Evolutionary conservation across 305 asterid genomes (phyloP).

Genomic region (Solanum chacoense): DNA sequence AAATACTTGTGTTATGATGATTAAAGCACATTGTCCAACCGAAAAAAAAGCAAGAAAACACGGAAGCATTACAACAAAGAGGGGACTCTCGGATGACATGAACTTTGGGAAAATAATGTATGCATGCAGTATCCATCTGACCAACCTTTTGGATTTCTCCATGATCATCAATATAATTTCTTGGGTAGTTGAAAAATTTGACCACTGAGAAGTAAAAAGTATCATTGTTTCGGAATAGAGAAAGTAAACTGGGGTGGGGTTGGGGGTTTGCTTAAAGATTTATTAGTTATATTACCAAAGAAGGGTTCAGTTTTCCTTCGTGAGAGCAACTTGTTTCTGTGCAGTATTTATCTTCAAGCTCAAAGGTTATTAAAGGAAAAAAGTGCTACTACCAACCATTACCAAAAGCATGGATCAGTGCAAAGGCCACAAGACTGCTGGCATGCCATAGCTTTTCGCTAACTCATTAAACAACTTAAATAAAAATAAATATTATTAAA

Average conservation of each 20-base stretch:
- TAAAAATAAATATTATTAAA: not conserved
- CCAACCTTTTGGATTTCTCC: not conserved
- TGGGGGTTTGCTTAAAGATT: not conserved
- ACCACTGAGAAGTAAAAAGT: not conserved
- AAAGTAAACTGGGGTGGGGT: not conserved
- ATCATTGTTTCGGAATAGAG: not conserved
- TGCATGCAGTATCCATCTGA: not conserved
- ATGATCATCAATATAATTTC: not conserved
- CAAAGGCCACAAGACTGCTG: not conserved
- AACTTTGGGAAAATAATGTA: not conserved
- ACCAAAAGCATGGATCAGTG: not conserved
- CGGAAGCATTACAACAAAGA: not conserved
- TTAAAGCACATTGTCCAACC: not conserved
- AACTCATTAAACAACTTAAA: not conserved
- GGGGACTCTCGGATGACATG: not conserved
- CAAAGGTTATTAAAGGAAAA: not conserved
- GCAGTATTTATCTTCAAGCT: not conserved
- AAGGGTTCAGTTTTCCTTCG: not conserved
- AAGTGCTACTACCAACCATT: not conserved
- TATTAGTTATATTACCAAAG: not conserved
- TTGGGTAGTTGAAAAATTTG: not conserved
- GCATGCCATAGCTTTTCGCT: not conserved
- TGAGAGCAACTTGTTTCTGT: not conserved
- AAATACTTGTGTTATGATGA: not conserved
- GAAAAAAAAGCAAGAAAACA: not conserved